These are phyloP conservation scores for Gossypium longicalyx DNA, from an alignment of 345 rosid species.

Conservation along the genomic window DNA sequence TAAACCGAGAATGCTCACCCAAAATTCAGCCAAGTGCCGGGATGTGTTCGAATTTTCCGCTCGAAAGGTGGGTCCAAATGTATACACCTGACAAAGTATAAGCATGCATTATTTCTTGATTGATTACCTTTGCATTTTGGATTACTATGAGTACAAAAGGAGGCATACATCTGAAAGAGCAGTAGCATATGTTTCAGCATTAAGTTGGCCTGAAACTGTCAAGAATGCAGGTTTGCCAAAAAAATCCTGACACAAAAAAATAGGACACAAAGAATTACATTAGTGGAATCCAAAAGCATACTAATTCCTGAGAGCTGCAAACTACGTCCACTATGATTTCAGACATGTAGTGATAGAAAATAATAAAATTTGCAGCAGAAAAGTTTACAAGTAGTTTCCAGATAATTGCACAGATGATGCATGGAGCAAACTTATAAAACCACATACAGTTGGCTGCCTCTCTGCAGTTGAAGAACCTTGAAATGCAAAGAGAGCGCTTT, in stretches of 20 bases:
- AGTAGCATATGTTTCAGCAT: slow-evolving; percentile 95
- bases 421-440: background rate
- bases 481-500: background rate
- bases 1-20: slow-evolving; percentile 47
- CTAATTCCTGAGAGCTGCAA: background rate
- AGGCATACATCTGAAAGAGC: slow-evolving; percentile 86
- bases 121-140: slow-evolving; percentile 6
- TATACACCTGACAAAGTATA: slow-evolving; percentile 57
- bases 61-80: slow-evolving; percentile 98
- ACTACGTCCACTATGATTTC: background rate
- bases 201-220: slow-evolving; percentile 97
- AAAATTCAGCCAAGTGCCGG: slow-evolving; percentile 94
- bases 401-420: background rate
- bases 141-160: slow-evolving; percentile 11
- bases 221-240: slow-evolving; percentile 96
- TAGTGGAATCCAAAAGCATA: slow-evolving; percentile 4
- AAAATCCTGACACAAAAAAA: slow-evolving; percentile 59
- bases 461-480: background rate
- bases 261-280: slow-evolving; percentile 11
- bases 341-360: background rate
- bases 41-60: slow-evolving; percentile 97
- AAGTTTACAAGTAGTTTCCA: background rate
- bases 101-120: slow-evolving; percentile 6
- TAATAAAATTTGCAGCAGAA: slow-evolving; percentile 4
- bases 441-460: background rate